Conservation (phyloP, 2,329 filamentous ascomycete genomes). For the Ceratocystis huliohia region DNA sequence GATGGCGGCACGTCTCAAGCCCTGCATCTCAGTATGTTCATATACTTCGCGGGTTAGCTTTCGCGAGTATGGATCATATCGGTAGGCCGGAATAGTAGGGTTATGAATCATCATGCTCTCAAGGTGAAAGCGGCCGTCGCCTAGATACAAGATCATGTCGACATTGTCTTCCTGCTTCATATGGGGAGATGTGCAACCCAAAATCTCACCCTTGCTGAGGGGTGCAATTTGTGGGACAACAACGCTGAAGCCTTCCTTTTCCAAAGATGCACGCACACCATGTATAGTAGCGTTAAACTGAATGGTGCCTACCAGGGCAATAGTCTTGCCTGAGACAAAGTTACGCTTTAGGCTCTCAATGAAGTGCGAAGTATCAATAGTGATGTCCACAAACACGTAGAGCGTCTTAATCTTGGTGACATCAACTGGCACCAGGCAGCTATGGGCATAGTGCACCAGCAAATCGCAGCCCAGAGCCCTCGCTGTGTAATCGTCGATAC, state of each 20-base stretch:
- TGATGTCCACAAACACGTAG: constrained; percentile 97
- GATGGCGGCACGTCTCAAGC: constrained; percentile 66
- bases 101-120: constrained; percentile 99
- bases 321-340: constrained; percentile 69
- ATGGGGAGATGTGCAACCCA: constrained; percentile 88
- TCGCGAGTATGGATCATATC: constrained; percentile 92
- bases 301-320: constrained; percentile 91
- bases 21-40: constrained; percentile 81
- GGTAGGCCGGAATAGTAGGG: constrained; percentile 75
- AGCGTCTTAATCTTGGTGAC: constrained; percentile 94
- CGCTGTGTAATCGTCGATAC: constrained; percentile 96
- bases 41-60: constrained; percentile 86
- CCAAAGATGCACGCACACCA: constrained; percentile 62
- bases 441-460: constrained; percentile 92
- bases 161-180: constrained; percentile 46
- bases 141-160: constrained; percentile 76
- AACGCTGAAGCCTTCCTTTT: constrained; percentile 72
- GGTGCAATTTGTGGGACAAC: constrained; percentile 87
- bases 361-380: constrained; percentile 81
- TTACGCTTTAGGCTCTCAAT: constrained; percentile 79
- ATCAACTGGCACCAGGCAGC: constrained; percentile 88
- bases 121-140: constrained; percentile 87
- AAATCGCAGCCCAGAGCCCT: constrained; percentile 87
- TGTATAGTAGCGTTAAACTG: constrained; percentile 98
- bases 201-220: constrained; percentile 84